Evolutionary conservation across 139 green algal genomes (phyloP).

Genomic region (Chlorella sp.): DNA sequence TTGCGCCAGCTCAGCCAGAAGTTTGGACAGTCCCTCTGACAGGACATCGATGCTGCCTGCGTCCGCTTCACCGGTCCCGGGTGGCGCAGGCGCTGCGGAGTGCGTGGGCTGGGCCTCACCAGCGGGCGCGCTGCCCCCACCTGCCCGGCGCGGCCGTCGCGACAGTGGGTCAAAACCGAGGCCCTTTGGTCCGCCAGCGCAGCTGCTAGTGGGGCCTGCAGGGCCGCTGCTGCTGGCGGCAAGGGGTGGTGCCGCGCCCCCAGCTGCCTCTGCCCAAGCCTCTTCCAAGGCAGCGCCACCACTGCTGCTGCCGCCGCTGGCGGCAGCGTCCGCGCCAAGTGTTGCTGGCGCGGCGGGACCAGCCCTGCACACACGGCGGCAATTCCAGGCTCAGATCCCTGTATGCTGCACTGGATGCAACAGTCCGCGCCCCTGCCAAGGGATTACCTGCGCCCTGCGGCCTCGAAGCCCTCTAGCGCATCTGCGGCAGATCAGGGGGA

Average conservation of each 20-base stretch:
- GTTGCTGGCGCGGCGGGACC: neutral
- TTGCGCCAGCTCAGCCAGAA: slow-evolving; percentile 36
- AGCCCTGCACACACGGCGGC: neutral
- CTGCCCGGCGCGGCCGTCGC: neutral
- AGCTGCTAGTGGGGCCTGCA: neutral
- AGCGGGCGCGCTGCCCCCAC: neutral
- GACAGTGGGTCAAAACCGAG: slow-evolving; percentile 18
- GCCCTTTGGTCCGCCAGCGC: no score
- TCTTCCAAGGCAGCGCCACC: neutral
- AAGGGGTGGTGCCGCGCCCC: no score
- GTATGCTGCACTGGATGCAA: neutral
- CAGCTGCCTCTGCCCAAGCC: neutral
- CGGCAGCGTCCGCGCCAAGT: neutral
- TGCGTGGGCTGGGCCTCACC: neutral
- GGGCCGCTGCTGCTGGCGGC: neutral
- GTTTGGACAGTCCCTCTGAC: slow-evolving; percentile 13
- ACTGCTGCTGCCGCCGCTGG: neutral
- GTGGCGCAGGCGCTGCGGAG: neutral
- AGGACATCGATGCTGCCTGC: neutral
- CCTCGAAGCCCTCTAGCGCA: slow-evolving; percentile 28
- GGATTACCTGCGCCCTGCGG: neutral
- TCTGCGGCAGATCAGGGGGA: neutral
- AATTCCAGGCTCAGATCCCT: neutral
- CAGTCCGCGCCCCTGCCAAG: neutral
- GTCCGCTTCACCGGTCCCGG: neutral